phyloP scores from a whole-genome alignment of 2,329 filamentous ascomycete genomes.

The Botrytis elliptica region DNA sequence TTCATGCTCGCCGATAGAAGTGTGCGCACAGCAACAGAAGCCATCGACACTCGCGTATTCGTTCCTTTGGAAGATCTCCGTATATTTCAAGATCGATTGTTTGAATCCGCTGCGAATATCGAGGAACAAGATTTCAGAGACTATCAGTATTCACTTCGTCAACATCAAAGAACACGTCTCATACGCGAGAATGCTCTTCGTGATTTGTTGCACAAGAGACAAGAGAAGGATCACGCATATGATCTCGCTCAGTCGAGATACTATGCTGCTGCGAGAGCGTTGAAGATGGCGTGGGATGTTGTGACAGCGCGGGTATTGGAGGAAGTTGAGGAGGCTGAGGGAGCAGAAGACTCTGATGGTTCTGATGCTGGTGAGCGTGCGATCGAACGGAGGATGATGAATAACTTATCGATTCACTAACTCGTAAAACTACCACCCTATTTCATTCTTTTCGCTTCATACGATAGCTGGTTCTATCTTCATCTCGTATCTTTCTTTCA shows the following conservation, averaged over 20 bases:
- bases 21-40: neutral
- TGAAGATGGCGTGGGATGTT: neutral
- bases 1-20: neutral
- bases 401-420: neutral
- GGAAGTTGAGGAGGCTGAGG: neutral
- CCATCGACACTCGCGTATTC: neutral
- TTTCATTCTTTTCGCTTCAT: neutral
- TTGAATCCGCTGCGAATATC: neutral
- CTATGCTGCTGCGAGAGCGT: neutral
- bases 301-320: fast-evolving
- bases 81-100: neutral
- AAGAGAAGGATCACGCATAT: neutral
- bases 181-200: neutral
- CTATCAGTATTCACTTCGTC: neutral
- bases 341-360: neutral
- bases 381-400: neutral
- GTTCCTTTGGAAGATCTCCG: neutral
- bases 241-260: neutral
- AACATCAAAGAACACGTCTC: neutral
- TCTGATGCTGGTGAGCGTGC: neutral
- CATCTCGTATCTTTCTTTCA: neutral
- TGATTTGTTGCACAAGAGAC: neutral
- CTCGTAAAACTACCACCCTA: fast-evolving
- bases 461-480: neutral
- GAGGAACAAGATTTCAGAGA: neutral